A percentile compares a stretch with the other conserved stretches of the same genome.
Evolutionary conservation across 2,329 filamentous ascomycete species (phyloP).

Genomic region (Hymenoscyphus repandus): DNA sequence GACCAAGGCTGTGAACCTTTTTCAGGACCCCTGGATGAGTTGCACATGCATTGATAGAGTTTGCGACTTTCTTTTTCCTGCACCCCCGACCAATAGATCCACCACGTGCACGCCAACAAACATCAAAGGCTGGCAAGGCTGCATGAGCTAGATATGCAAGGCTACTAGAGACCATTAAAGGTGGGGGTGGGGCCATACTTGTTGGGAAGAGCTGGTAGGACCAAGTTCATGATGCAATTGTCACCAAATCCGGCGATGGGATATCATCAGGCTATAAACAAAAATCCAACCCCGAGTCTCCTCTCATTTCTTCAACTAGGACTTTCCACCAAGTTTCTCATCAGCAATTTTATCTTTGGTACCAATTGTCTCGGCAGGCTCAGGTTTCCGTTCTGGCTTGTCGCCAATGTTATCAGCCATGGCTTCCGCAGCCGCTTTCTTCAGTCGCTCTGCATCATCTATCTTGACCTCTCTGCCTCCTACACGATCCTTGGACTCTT

Average conservation of each 20-base stretch:
- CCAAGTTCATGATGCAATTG: neutral
- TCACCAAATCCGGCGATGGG: neutral
- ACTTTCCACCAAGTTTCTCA: conserved; percentile 25
- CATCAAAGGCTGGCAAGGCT: neutral
- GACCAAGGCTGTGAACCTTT: too few species aligned
- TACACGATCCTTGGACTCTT: conserved; percentile 58
- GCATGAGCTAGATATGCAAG: conserved; percentile 2
- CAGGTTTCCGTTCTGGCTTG: conserved; percentile 24
- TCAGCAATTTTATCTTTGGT: conserved; percentile 30
- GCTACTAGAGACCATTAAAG: neutral
- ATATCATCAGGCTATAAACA: conserved; percentile 11
- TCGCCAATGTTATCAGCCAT: conserved; percentile 37
- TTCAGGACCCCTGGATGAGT: neutral
- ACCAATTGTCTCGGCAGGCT: conserved; percentile 26
- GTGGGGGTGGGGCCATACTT: neutral
- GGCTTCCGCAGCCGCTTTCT: conserved; percentile 53
- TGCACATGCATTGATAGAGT: neutral
- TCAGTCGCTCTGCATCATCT: conserved; percentile 52
- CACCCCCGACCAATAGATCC: conserved; percentile 1
- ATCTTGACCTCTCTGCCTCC: conserved; percentile 49
- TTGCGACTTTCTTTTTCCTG: conserved; percentile 4
- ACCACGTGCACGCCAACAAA: neutral
- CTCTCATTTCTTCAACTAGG: conserved; percentile 7
- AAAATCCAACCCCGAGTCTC: neutral
- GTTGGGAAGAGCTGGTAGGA: neutral